These are phyloP conservation scores for Halenospora varia DNA, from an alignment of 495 filamentous ascomycete genomes.

Conservation along the genomic window DNA sequence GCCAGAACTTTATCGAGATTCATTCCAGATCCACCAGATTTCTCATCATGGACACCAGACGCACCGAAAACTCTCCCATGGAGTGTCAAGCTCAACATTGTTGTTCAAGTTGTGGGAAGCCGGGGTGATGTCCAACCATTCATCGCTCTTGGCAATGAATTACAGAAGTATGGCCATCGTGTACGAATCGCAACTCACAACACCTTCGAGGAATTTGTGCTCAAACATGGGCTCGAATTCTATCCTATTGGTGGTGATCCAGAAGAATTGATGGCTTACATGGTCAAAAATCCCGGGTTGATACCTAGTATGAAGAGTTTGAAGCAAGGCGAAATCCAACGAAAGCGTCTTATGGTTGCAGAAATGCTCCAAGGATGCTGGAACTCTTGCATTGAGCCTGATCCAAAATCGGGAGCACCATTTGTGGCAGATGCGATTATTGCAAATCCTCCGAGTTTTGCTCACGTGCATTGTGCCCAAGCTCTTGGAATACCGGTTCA, in stretches of 20 bases:
- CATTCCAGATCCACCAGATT: background rate
- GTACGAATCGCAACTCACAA: conserved; percentile 73
- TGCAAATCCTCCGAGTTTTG: conserved; percentile 62
- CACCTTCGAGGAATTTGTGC: conserved; percentile 61
- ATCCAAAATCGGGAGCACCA: conserved; percentile 39
- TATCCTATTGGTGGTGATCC: conserved; percentile 48
- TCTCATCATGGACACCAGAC: background rate
- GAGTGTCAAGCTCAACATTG: conserved; percentile 52
- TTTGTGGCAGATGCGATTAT: conserved; percentile 66
- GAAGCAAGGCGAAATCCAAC: conserved; percentile 39
- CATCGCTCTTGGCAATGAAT: conserved; percentile 55
- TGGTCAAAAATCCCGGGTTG: conserved; percentile 50
- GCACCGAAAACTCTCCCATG: background rate
- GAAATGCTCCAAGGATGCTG: conserved; percentile 60
- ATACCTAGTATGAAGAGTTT: conserved; percentile 44
- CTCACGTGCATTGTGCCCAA: conserved; percentile 60
- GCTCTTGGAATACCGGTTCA: conserved; percentile 57
- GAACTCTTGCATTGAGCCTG: conserved; percentile 56
- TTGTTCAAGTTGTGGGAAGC: conserved; percentile 73
- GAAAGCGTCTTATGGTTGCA: conserved; percentile 42
- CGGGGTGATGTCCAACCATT: conserved; percentile 79
- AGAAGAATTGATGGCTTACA: conserved; percentile 25
- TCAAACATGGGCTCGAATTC: conserved; percentile 65
- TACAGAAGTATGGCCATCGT: conserved; percentile 62
- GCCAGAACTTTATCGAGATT: background rate